These are phyloP conservation scores for Aspergillus chevalieri DNA, from an alignment of 2,329 filamentous ascomycete species.

Conservation along the genomic window DNA sequence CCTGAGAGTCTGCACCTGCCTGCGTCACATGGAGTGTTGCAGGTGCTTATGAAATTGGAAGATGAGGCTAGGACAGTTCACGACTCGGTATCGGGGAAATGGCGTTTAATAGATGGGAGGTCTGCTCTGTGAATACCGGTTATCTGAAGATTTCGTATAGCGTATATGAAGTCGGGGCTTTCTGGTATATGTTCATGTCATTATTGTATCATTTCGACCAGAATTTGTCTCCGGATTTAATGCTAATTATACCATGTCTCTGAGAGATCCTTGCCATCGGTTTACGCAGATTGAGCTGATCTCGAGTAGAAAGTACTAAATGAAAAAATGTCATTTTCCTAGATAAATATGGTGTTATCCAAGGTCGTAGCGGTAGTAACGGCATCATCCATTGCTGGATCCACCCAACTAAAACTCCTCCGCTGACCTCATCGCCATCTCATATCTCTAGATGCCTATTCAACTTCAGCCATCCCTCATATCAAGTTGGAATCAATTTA, in stretches of 20 bases:
- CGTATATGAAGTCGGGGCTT: not conserved
- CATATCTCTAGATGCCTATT: not conserved
- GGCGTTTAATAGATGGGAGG: conserved; percentile 23
- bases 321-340: too few species aligned
- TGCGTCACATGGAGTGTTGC: conserved; percentile 67
- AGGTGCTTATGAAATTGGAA: conserved; percentile 74
- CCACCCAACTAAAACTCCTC: conserved; percentile 6
- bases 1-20: conserved; percentile 68
- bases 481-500: not conserved
- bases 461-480: too few species aligned
- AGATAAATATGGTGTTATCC: too few species aligned
- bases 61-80: conserved; percentile 61
- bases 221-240: too few species aligned
- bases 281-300: too few species aligned
- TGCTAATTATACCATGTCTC: not conserved
- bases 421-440: not conserved
- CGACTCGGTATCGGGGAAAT: conserved; percentile 22
- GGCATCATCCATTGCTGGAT: conserved; percentile 7
- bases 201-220: too few species aligned
- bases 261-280: not conserved
- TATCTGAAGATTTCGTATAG: too few species aligned
- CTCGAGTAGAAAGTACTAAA: too few species aligned
- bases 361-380: conserved; percentile 1
- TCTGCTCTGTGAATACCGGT: conserved; percentile 23
- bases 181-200: too few species aligned